phyloP scores from a whole-genome alignment of 1,284 basidiomycete species.

The Pterulicium gracile region DNA sequence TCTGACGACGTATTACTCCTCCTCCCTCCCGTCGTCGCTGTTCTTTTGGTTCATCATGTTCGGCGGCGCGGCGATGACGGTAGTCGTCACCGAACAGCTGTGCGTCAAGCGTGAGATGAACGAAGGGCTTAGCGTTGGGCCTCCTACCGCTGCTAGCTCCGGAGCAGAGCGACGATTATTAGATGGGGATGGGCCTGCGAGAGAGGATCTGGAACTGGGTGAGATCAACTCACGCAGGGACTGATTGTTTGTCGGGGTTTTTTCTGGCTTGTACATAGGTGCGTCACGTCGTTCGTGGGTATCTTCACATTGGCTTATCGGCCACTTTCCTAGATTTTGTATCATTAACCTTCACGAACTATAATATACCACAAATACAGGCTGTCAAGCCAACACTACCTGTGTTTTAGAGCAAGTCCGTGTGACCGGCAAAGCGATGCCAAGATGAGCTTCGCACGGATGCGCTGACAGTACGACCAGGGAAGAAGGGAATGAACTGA shows the following conservation, averaged over 20 bases:
- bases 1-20: constrained; percentile 86
- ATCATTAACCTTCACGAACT: background rate
- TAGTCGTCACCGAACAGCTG: constrained; percentile 81
- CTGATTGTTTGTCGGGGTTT: no score
- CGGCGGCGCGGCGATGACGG: constrained; percentile 60
- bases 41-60: constrained; percentile 84
- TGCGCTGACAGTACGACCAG: no score
- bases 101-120: constrained; percentile 91
- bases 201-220: constrained; percentile 45
- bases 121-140: constrained; percentile 59
- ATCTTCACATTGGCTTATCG: no score
- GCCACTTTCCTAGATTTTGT: background rate
- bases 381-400: background rate
- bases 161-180: constrained; percentile 29
- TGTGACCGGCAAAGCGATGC: background rate
- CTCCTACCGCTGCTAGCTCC: constrained; percentile 17
- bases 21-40: constrained; percentile 75
- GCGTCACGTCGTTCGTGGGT: no score
- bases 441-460: background rate
- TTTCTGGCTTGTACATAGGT: no score
- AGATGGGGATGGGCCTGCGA: constrained; percentile 22
- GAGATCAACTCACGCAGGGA: no score
- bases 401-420: background rate
- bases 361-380: no score
- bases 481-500: no score